Percentiles rank a stretch among this genome's conserved stretches.
These are phyloP conservation scores for Andrographis paniculata DNA, from an alignment of 305 asterid genomes.

Conservation along the genomic window DNA sequence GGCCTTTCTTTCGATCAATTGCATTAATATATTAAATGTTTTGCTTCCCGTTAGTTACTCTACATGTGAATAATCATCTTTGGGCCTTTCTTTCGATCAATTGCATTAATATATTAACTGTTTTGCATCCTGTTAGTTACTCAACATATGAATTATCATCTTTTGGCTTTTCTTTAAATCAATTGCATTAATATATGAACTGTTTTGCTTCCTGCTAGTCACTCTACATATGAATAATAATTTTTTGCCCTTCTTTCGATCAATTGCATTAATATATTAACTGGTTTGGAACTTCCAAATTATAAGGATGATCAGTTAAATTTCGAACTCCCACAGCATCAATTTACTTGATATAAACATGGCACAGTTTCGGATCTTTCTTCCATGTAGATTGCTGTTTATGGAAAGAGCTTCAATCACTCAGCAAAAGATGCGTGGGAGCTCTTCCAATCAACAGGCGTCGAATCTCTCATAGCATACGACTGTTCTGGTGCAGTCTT, in stretches of 20 bases:
- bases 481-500: conserved; percentile 96
- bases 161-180: neutral
- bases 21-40: neutral
- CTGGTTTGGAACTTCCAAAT: neutral
- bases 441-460: conserved; percentile 90
- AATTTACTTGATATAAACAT: too few relatives aligned
- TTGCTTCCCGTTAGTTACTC: neutral
- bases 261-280: neutral
- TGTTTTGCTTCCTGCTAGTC: too few relatives aligned
- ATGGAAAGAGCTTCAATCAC: conserved; percentile 87
- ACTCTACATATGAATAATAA: too few relatives aligned
- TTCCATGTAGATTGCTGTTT: conserved; percentile 66
- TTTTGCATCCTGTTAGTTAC: too few relatives aligned
- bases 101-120: too few relatives aligned
- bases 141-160: too few relatives aligned
- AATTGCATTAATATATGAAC: too few relatives aligned
- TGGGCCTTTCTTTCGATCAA: neutral
- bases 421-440: conserved; percentile 99
- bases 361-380: too few relatives aligned
- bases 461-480: conserved; percentile 85
- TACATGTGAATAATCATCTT: too few relatives aligned
- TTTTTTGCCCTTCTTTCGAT: neutral
- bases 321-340: too few relatives aligned
- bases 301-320: neutral
- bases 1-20: neutral